phyloP scores from a whole-genome alignment of 1,284 basidiomycete genomes.

The Marasmius sp. region DNA sequence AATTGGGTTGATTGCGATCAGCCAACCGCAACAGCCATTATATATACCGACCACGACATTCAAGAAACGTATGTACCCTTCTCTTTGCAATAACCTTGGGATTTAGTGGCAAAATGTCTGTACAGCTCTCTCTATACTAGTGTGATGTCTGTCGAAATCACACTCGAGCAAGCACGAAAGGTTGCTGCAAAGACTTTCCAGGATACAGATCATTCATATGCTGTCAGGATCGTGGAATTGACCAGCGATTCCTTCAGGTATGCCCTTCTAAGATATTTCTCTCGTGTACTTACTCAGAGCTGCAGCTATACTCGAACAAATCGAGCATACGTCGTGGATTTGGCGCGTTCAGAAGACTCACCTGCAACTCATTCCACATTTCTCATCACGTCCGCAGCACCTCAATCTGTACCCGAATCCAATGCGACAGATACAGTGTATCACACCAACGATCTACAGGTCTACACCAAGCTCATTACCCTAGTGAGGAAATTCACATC shows the following conservation, averaged over 20 bases:
- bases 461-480: constrained; percentile 8
- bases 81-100: too few relatives aligned
- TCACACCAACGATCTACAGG: constrained; percentile 9
- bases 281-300: neutral
- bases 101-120: too few relatives aligned
- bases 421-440: constrained; percentile 1
- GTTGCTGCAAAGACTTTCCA: constrained; percentile 3
- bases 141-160: neutral
- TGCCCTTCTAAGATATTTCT: neutral
- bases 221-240: neutral
- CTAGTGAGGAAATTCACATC: constrained; percentile 26
- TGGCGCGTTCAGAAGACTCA: constrained; percentile 5
- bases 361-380: constrained; percentile 9
- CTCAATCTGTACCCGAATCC: neutral
- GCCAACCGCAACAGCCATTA: too few relatives aligned
- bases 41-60: too few relatives aligned
- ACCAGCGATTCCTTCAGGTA: constrained; percentile 8
- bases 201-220: neutral
- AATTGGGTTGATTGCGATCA: too few relatives aligned
- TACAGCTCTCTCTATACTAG: too few relatives aligned
- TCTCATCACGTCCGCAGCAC: constrained; percentile 4
- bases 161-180: constrained; percentile 8
- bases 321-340: constrained; percentile 8
- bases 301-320: constrained; percentile 7
- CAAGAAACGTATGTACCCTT: too few relatives aligned